Base-by-base conservation (phyloP, 352 stramenopile genomes). In the Phytopythium chamaehyphon region DNA sequence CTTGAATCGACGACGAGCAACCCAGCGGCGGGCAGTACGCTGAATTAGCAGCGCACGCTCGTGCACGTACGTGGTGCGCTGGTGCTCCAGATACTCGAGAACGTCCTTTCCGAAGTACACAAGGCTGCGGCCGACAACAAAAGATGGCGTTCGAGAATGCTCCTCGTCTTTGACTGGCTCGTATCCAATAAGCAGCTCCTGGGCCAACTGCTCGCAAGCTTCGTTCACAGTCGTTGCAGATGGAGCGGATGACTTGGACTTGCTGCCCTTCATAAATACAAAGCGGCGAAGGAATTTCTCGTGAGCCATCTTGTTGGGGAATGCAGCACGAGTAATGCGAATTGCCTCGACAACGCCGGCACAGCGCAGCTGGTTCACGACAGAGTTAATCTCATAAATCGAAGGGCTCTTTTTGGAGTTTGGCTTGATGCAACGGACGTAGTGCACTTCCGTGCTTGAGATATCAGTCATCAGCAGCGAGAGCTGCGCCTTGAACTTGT, bases 71-170 rank as follows among this genome's bases (percentile, higher is more conserved):
- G 73, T 66, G 4, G 80, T 88, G 22, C 83, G 73, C 14, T 69
- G 65, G 33, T 83, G 72, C 53, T 98, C 93, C 14, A 98, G 69
- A 53, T 73, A 82, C 67, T 98, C 95, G 16, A 98, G 62, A 19
- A 96, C 88, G 36, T 95, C 89, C 46, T 95, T 90, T 40, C 86
- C 84, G 66, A 98, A 98, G 74, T 97, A 98, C 7, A 98, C 83
- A 21, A 94, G 78, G 12, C 77, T 98, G 56, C 93, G 93, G 12
- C 84, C 82, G 1, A 94, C 70, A 2, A 93, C 79, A 42, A 90
- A 91, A 2, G 63, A 62, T 6, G 76, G 74, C 15, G 67, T 86
- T 37, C 61, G 59, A 3, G 73, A 63, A 23, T 74, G 64, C 16
- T 63, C 59, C 10, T 47, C 53, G 10, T 67, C 65, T 43, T 71